phyloP scores from a whole-genome alignment of 148 eudicot genomes.

The Heliamphora exappendiculata region DNA sequence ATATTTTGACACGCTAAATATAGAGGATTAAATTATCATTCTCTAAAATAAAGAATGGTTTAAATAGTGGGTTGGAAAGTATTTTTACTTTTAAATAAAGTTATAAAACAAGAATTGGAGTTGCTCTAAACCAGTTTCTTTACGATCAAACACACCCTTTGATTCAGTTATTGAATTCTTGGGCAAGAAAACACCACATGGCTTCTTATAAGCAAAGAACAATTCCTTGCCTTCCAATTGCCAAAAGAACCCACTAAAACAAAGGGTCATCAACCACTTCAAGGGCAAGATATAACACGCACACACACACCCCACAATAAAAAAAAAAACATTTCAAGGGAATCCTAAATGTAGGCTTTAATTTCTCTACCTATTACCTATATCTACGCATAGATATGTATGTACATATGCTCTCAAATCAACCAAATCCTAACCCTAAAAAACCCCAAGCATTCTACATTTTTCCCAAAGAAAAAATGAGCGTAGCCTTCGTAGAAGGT shows the following conservation, averaged over 20 bases:
- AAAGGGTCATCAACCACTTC: constrained; percentile 7
- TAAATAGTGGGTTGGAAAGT: too few relatives aligned
- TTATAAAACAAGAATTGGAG: too few relatives aligned
- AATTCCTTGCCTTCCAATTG: not conserved
- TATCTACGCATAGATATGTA: not conserved
- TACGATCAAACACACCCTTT: too few relatives aligned
- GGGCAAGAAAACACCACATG: not conserved
- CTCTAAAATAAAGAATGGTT: too few relatives aligned
- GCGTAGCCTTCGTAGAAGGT: constrained; percentile 34
- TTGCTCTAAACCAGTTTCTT: too few relatives aligned
- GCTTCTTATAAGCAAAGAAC: not conserved
- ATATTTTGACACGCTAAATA: too few relatives aligned
- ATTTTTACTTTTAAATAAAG: too few relatives aligned
- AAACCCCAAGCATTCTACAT: not conserved
- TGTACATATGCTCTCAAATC: not conserved
- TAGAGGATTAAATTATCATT: too few relatives aligned
- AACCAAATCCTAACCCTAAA: not conserved
- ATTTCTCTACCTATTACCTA: not conserved
- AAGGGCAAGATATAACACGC: not conserved
- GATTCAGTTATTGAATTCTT: too few relatives aligned
- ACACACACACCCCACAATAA: not conserved
- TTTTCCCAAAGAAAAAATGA: constrained; percentile 11
- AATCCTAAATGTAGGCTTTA: not conserved
- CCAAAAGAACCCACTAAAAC: not conserved
- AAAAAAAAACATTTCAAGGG: not conserved